Evolutionary conservation across 306 rosid species (phyloP), one percentile per base, ranked within the genome.

Genomic region (Inga laurina): DNA sequence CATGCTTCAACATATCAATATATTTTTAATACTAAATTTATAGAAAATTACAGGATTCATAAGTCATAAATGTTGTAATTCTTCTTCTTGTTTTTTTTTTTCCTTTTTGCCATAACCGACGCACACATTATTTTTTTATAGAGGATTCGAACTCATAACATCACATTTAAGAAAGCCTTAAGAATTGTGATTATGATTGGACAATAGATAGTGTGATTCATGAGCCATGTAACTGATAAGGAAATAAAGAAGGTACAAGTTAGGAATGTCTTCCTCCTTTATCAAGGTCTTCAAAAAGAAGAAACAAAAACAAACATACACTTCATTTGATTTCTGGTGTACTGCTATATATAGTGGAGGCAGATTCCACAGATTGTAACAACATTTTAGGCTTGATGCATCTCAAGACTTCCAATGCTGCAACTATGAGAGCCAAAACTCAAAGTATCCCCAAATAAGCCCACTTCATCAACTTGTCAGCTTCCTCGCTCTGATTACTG

Each of bases 391-490:
- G 49, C 48, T 54, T 82, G 24, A 57, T 13, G 84, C 80, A 81
- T 49, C 66, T 82, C 15, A 51, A n/a, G 18, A 87, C 48, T 74
- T 90, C 92, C 80, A 90, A 71, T 8, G 74, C 71, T 37, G 81
- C 24, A 41, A 83, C 83, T 56, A 57, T 71, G 35, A 84, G 10
- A 15, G 49, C 83, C 74, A 90, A 79, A 52, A 46, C 62, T 9
- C 74, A 82, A 41, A 87, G 86, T 35, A 91, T 37, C 46, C 65
- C 87, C 16, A 82, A 82, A 75, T 87, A 91, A 70, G 30, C 61
- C 90, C 85, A 87, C 44, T 77, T 78, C 37, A 74, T 78, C 91
- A 86, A 91, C 3, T 81, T 82, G 18, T 82, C 65, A 10, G 86
- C 79, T 11, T 80, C 83, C 27, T 80, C 82, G 18, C 66, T 73